Evolutionary conservation across 495 filamentous ascomycete genomes (phyloP).

Genomic region (Polyplosphaeria fusca): DNA sequence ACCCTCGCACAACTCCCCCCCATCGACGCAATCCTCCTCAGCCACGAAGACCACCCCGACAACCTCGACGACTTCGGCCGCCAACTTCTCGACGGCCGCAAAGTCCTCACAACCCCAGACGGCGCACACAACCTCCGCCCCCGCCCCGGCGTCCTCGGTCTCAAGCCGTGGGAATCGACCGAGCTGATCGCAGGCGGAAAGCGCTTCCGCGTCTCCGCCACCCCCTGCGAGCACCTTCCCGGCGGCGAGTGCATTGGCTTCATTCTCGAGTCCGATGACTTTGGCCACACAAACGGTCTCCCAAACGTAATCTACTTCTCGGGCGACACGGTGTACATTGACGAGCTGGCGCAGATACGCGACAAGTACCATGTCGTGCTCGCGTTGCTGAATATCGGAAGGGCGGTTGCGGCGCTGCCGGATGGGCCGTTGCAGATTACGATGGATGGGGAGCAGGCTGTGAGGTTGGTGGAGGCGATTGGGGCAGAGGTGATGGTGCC

Average conservation of each 20-base stretch:
- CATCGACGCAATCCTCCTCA: slow-evolving; percentile 53
- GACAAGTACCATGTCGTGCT: slow-evolving; percentile 40
- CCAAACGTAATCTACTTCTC: slow-evolving; percentile 57
- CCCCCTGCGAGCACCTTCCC: slow-evolving; percentile 49
- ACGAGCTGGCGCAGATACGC: slow-evolving; percentile 42
- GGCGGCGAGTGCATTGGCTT: slow-evolving; percentile 52
- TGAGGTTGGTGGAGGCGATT: slow-evolving; percentile 44
- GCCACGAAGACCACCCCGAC: slow-evolving; percentile 56
- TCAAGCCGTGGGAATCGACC: slow-evolving; percentile 30
- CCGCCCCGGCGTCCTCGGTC: slow-evolving; percentile 43
- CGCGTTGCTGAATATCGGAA: slow-evolving; percentile 45
- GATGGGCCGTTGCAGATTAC: slow-evolving; percentile 46
- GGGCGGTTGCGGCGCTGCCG: slow-evolving; percentile 34
- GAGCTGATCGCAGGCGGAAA: neutral
- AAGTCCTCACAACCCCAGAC: slow-evolving; percentile 51
- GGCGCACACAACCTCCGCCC: neutral
- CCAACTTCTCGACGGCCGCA: slow-evolving; percentile 48
- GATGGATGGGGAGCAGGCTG: slow-evolving; percentile 50
- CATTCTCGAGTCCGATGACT: slow-evolving; percentile 42
- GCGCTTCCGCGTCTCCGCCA: slow-evolving; percentile 40
- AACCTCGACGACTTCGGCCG: slow-evolving; percentile 47
- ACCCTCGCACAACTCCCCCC: slow-evolving; percentile 44
- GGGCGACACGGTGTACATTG: slow-evolving; percentile 54
- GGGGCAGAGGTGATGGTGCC: too few relatives aligned
- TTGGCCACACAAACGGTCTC: slow-evolving; percentile 44